Evolutionary conservation across 345 rosid species (phyloP), one percentile per base, ranked within the genome.

Genomic region (Euphorbia peplus): DNA sequence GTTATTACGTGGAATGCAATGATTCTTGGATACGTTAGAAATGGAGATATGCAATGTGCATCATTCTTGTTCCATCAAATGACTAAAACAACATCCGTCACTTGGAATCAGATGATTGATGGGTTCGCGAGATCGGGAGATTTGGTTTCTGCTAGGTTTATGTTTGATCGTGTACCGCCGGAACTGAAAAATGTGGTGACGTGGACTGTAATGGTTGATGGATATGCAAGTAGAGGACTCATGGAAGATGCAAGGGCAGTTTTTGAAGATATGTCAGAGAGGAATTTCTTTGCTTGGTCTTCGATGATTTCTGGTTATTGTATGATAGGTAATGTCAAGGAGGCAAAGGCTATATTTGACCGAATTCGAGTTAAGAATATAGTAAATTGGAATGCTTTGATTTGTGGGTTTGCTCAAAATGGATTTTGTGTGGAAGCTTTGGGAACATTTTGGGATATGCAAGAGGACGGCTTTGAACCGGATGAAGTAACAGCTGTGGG

Each of bases 131-230:
- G 75, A 72, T 70, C 32, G 52, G 79, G 89, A 15, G 85, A 89
- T 82, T 67, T 73, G 1, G 68, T 30, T 30, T 78, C 75, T 67
- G 90, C 96, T 44, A 85, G 90, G 78, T 46, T 59, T 28, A 70
- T 88, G 76, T 89, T 91, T 48, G 77, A 91, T 59, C 74, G 60
- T 52, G 87, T 85, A 58, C 96, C 92, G 39, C 9, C 48, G 4
- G 82, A 80, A 70, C 46, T 86, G 77, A 85, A 78, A 75, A 80
- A 73, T 69, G 90, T 86, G 54, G 90, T 84, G 29, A 85, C 88
- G 16, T 92, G 98, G 93, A 80, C 89, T 0, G 88, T 84, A 68
- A 88, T 89, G 93, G 79, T 89, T 30, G 87, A 89, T 72, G 90
- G 83, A 8, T 88, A 86, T 12, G 82, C 77, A 8, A 73, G 78